Evolutionary conservation across 1,284 basidiomycete genomes (phyloP).

Genomic region (Hymenochaete sp.): DNA sequence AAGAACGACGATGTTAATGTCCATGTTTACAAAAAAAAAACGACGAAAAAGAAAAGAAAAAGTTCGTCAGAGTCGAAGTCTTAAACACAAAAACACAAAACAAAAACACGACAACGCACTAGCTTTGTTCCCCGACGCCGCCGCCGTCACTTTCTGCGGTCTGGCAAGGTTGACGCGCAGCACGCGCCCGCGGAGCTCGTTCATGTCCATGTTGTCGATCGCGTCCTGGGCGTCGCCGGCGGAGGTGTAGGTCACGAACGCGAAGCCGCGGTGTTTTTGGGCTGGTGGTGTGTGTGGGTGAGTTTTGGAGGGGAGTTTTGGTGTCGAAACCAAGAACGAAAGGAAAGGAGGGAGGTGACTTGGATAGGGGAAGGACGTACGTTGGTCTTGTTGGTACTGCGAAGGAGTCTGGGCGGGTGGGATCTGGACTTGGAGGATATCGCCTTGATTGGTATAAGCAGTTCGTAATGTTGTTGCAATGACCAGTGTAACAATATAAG

Average conservation of each 20-base stretch:
- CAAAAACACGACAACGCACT: slow-evolving; percentile 36
- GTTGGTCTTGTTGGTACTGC: slow-evolving; percentile 39
- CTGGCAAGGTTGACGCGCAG: slow-evolving; percentile 72
- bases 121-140: slow-evolving; percentile 63
- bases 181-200: slow-evolving; percentile 65
- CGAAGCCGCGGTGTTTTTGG: slow-evolving; percentile 72
- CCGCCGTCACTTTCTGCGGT: slow-evolving; percentile 57
- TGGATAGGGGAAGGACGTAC: too few species aligned
- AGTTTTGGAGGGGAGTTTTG: too few species aligned
- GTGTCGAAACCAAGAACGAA: too few species aligned
- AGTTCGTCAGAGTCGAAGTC: background rate
- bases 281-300: slow-evolving; percentile 38
- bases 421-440: slow-evolving; percentile 73
- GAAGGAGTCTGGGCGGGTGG: slow-evolving; percentile 57
- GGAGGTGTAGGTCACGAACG: slow-evolving; percentile 69
- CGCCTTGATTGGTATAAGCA: slow-evolving; percentile 41
- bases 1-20: background rate
- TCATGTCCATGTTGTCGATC: slow-evolving; percentile 85
- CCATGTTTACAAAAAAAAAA: background rate
- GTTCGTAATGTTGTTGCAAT: background rate
- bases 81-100: too few species aligned
- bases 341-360: too few species aligned
- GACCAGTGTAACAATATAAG: too few species aligned
- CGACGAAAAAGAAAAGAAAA: slow-evolving; percentile 11
- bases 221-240: slow-evolving; percentile 76